These are phyloP conservation scores for Zygoascus meyerae DNA, from an alignment of 1,139 yeast genomes.

Conservation along the genomic window DNA sequence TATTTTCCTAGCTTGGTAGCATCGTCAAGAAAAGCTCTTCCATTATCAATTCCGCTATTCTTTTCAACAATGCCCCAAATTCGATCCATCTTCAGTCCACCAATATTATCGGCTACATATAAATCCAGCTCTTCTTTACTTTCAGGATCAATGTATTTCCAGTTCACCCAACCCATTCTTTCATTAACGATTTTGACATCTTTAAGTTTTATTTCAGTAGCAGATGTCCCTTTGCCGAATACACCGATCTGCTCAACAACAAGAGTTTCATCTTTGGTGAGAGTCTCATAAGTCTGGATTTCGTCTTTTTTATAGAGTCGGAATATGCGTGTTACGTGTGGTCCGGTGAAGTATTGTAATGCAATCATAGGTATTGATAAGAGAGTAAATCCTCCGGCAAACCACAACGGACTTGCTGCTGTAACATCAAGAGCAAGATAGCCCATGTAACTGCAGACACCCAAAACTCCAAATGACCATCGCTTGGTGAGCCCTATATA, in stretches of 20 bases:
- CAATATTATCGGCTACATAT: conserved; percentile 66
- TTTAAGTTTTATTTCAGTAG: conserved; percentile 50
- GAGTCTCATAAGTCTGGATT: conserved; percentile 60
- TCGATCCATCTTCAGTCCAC: conserved; percentile 79
- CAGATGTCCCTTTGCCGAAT: conserved; percentile 63
- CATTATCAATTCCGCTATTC: conserved; percentile 61
- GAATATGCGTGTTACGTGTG: conserved; percentile 68
- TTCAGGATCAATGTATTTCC: conserved; percentile 40
- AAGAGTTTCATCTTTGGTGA: conserved; percentile 55
- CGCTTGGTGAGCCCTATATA: conserved; percentile 36
- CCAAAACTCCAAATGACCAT: conserved; percentile 32
- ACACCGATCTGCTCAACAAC: conserved; percentile 63
- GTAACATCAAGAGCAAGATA: conserved; percentile 28
- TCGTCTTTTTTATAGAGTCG: conserved; percentile 55
- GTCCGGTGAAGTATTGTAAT: conserved; percentile 49
- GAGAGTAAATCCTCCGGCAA: conserved; percentile 42
- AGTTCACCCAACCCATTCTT: conserved; percentile 53
- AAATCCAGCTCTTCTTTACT: conserved; percentile 37
- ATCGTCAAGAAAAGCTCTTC: conserved; percentile 40
- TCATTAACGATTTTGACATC: conserved; percentile 41
- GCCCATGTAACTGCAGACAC: conserved; percentile 30
- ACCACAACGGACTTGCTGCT: conserved; percentile 14
- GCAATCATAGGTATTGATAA: conserved; percentile 52
- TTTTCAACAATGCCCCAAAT: conserved; percentile 74
- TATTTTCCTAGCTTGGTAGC: not conserved